These are phyloP conservation scores for Manihot esculenta DNA, from an alignment of 441 rosid genomes.

Conservation along the genomic window DNA sequence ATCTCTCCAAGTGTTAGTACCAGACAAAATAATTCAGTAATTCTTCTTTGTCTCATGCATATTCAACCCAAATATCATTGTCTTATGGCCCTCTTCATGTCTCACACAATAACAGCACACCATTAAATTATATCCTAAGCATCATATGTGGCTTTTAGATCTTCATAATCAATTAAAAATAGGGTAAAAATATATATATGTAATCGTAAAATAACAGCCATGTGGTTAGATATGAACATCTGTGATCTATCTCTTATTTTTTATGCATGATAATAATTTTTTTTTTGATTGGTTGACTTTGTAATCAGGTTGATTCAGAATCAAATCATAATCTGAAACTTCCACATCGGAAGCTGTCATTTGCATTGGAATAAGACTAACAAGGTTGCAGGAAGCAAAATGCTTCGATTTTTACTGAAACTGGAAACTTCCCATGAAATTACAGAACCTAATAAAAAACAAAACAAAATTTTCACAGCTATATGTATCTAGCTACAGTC, in stretches of 20 bases:
- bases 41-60: constrained; percentile 10
- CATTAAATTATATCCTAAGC: not conserved
- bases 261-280: too few species aligned
- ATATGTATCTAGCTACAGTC: too few species aligned
- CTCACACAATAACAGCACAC: not conserved
- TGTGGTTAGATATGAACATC: not conserved
- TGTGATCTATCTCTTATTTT: too few species aligned
- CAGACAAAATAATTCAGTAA: not conserved
- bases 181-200: not conserved
- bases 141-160: not conserved
- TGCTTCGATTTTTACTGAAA: not conserved
- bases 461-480: too few species aligned
- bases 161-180: not conserved
- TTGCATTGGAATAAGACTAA: not conserved
- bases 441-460: not conserved
- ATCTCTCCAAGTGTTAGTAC: constrained; percentile 2
- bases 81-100: constrained; percentile 4
- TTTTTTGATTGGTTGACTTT: not conserved
- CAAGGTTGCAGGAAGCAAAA: not conserved
- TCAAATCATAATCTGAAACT: not conserved
- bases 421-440: not conserved
- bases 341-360: too few species aligned
- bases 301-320: not conserved
- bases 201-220: constrained; percentile 7
- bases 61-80: constrained; percentile 12